Conservation (phyloP, 2,329 filamentous ascomycete genomes). For the Tolypocladium album region DNA sequence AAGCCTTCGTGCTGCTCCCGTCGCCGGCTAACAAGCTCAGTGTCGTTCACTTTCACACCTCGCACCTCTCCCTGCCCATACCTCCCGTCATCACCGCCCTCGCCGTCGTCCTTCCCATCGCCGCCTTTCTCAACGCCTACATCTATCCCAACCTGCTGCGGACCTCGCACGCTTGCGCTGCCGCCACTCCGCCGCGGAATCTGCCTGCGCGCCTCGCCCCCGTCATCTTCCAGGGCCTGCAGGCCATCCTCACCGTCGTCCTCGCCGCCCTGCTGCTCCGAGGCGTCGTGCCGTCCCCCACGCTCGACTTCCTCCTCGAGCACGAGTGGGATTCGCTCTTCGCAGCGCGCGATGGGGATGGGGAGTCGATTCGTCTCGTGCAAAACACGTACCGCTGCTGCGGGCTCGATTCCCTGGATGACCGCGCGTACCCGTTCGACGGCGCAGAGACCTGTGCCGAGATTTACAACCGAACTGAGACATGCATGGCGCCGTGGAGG, state of each 20-base stretch:
- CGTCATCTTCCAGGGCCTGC: conserved; percentile 27
- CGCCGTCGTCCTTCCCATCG: conserved; percentile 28
- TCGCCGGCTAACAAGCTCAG: conserved; percentile 12
- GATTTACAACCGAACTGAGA: conserved; percentile 30
- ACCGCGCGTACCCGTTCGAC: conserved; percentile 53
- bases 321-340: conserved; percentile 46
- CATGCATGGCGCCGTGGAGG: conserved; percentile 48
- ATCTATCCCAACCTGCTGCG: conserved; percentile 21
- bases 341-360: conserved; percentile 38
- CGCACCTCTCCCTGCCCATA: conserved; percentile 29
- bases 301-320: conserved; percentile 42
- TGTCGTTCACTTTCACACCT: conserved; percentile 25
- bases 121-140: conserved; percentile 24
- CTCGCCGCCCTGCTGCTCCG: conserved; percentile 33
- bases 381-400: conserved; percentile 60
- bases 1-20: not conserved
- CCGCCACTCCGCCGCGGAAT: conserved; percentile 8
- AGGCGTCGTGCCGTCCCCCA: conserved; percentile 19
- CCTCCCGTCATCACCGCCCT: conserved; percentile 23
- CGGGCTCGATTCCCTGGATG: conserved; percentile 44
- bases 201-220: conserved; percentile 13
- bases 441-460: conserved; percentile 27
- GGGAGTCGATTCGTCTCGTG: conserved; percentile 39
- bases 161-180: conserved; percentile 9
- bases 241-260: conserved; percentile 29